phyloP scores from a whole-genome alignment of 1,139 yeast genomes.

The Geotrichum citri-aurantii region DNA sequence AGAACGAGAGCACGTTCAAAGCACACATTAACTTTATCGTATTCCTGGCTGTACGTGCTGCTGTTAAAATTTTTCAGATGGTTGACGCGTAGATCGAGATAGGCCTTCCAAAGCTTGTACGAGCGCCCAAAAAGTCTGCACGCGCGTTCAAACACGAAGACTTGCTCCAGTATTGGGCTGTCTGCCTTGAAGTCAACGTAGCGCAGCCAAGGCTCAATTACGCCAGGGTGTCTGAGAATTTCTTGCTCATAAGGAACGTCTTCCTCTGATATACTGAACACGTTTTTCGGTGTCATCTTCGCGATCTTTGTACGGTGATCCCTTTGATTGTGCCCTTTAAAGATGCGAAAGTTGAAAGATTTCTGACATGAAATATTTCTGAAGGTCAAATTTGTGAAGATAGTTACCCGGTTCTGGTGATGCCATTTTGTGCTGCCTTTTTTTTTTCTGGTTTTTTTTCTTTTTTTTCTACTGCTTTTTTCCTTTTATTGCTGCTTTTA shows the following conservation, averaged over 20 bases:
- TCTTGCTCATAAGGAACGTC: slow-evolving; percentile 47
- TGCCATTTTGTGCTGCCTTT: slow-evolving; percentile 8
- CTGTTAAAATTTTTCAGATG: slow-evolving; percentile 34
- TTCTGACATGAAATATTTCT: neutral
- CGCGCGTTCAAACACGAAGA: slow-evolving; percentile 52
- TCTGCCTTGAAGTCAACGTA: slow-evolving; percentile 43
- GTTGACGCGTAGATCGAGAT: slow-evolving; percentile 42
- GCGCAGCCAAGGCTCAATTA: slow-evolving; percentile 48
- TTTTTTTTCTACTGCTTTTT: slow-evolving; percentile 10
- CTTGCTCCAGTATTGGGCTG: slow-evolving; percentile 35
- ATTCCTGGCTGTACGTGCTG: slow-evolving; percentile 33
- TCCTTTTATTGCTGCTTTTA: neutral
- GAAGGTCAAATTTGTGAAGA: neutral
- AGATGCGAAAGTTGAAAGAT: neutral
- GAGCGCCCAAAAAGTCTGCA: slow-evolving; percentile 45
- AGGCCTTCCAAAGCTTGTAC: slow-evolving; percentile 52
- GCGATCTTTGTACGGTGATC: neutral
- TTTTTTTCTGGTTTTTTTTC: neutral
- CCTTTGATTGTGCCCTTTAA: neutral
- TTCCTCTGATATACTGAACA: slow-evolving; percentile 21
- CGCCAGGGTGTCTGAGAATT: slow-evolving; percentile 42
- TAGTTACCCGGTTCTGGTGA: slow-evolving; percentile 11
- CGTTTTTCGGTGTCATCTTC: neutral
- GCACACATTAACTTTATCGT: slow-evolving; percentile 37
- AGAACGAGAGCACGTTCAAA: slow-evolving; percentile 48